Conservation (phyloP, 2,329 filamentous ascomycete species). For the Botryotinia convoluta region DNA sequence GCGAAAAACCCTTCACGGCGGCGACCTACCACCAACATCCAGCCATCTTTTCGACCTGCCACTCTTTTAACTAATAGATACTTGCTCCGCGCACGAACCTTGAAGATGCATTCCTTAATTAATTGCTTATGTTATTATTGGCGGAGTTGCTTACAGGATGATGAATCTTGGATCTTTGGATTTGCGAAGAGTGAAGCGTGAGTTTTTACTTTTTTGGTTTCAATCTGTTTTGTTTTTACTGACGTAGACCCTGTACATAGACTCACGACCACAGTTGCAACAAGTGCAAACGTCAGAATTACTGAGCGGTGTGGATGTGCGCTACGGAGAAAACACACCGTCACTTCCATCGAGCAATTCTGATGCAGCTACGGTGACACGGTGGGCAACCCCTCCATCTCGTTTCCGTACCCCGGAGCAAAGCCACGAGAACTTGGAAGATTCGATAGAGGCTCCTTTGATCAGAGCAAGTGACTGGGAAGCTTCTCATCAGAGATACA, state of each 20-base stretch:
- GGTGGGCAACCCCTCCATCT: slow-evolving; percentile 33
- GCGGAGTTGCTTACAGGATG: slow-evolving; percentile 22
- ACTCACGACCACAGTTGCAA: slow-evolving; percentile 31
- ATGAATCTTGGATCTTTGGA: slow-evolving; percentile 35
- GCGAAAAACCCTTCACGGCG: not conserved
- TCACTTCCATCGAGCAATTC: slow-evolving; percentile 31
- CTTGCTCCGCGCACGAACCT: slow-evolving; percentile 16
- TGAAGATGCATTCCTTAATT: slow-evolving; percentile 33
- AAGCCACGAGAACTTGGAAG: slow-evolving; percentile 8
- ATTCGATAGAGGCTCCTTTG: slow-evolving; percentile 21
- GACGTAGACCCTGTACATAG: slow-evolving; percentile 25
- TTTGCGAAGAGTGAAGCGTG: slow-evolving; percentile 31
- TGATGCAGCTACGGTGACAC: slow-evolving; percentile 32
- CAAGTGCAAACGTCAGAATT: slow-evolving; percentile 26
- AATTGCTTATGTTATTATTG: slow-evolving; percentile 31
- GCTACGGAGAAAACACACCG: slow-evolving; percentile 26
- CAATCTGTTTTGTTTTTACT: slow-evolving; percentile 22
- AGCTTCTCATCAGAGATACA: slow-evolving; percentile 7
- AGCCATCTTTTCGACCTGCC: slow-evolving; percentile 19
- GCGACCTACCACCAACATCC: slow-evolving; percentile 14
- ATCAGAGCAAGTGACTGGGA: not conserved
- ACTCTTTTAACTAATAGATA: slow-evolving; percentile 12
- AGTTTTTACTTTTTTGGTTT: slow-evolving; percentile 19
- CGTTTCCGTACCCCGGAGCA: not conserved
- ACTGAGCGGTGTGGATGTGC: slow-evolving; percentile 28